Evolutionary conservation across 257 asterid species (phyloP).

Genomic region (Ophiorrhiza pumila): DNA sequence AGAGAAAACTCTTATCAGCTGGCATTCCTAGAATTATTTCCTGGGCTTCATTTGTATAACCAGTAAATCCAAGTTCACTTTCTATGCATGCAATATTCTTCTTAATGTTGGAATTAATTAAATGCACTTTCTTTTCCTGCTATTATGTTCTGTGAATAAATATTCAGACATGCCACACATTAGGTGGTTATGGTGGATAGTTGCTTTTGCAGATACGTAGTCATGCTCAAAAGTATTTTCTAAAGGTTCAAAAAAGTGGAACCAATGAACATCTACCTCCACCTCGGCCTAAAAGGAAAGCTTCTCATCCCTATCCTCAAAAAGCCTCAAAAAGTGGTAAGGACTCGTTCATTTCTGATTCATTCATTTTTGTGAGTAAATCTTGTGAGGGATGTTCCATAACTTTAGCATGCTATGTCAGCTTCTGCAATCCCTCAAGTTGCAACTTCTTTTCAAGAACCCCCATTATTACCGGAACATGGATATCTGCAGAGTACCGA

Average conservation of each 20-base stretch:
- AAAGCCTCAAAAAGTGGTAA: conserved; percentile 54
- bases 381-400: conserved; percentile 16
- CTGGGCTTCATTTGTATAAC: neutral
- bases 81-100: neutral
- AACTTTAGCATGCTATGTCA: conserved; percentile 24
- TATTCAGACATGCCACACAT: neutral
- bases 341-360: neutral
- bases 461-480: conserved; percentile 49
- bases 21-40: neutral
- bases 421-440: conserved; percentile 55
- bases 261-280: conserved; percentile 86
- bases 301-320: conserved; percentile 91
- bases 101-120: neutral
- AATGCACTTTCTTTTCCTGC: neutral
- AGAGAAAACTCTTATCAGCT: neutral
- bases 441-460: conserved; percentile 44
- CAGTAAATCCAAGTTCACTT: neutral
- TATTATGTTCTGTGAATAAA: neutral
- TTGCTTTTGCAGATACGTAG: conserved; percentile 76
- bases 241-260: conserved; percentile 86
- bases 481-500: conserved; percentile 42
- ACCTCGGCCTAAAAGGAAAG: conserved; percentile 96
- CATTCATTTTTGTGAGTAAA: conserved; percentile 9
- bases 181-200: conserved; percentile 7
- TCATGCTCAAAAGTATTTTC: conserved; percentile 92